Evolutionary conservation across 371 early-diverging fungal genomes (phyloP).

Genomic region (Circinella minor): DNA sequence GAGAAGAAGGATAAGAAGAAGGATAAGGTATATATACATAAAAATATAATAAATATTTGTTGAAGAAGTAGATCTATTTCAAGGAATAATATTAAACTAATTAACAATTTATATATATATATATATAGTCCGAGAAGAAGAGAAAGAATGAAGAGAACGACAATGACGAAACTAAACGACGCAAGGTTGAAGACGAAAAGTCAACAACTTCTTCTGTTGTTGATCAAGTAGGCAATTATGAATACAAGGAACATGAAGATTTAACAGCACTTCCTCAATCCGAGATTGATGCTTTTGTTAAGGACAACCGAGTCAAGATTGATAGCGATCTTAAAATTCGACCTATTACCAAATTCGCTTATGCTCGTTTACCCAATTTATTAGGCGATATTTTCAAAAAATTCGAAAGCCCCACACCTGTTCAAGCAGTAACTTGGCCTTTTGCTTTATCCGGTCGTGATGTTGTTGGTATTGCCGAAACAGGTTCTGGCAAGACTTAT

Average conservation of each 20-base stretch:
- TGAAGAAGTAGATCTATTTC: no score
- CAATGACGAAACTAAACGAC: slow-evolving; percentile 25
- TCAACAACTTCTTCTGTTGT: slow-evolving; percentile 11
- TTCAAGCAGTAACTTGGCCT: slow-evolving; percentile 96
- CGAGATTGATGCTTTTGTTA: slow-evolving; percentile 60
- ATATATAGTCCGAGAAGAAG: slow-evolving; percentile 10
- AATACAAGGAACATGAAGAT: slow-evolving; percentile 38
- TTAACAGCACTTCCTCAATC: slow-evolving; percentile 44
- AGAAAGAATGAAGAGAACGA: slow-evolving; percentile 20
- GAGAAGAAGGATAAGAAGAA: slow-evolving; percentile 23
- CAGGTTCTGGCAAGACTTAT: slow-evolving; percentile 93
- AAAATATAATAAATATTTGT: no score
- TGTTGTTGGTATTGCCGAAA: slow-evolving; percentile 84
- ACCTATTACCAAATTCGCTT: slow-evolving; percentile 79
- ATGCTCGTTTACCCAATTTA: slow-evolving; percentile 72
- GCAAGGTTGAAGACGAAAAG: slow-evolving; percentile 11
- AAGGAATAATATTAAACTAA: neutral
- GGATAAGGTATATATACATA: neutral
- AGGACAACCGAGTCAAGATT: slow-evolving; percentile 71
- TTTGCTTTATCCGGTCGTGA: slow-evolving; percentile 73
- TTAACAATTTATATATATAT: neutral
- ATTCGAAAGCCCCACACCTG: slow-evolving; percentile 93
- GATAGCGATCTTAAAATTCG: slow-evolving; percentile 67
- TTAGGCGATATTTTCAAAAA: slow-evolving; percentile 83
- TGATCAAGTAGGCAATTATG: slow-evolving; percentile 36